Conservation (phyloP, 2,329 filamentous ascomycete species). For the Alternaria angustiovoidea region DNA sequence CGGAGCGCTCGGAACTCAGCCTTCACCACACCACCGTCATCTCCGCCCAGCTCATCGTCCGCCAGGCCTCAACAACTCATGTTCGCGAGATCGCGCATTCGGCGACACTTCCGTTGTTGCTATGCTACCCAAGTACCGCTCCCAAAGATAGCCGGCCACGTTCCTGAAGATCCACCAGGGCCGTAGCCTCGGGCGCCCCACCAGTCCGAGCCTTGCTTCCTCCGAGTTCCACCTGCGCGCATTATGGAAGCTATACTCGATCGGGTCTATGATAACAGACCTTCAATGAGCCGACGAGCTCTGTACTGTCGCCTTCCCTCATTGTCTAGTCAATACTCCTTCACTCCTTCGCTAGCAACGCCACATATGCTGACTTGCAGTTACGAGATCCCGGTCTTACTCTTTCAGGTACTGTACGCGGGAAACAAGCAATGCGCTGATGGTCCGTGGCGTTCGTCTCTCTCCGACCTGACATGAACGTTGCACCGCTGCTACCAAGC, state of each 20-base stretch:
- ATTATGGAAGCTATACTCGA: conserved; percentile 11
- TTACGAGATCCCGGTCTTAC: conserved; percentile 25
- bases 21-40: conserved; percentile 19
- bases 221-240: background rate
- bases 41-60: conserved; percentile 14
- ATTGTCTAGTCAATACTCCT: conserved; percentile 20
- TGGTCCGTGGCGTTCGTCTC: conserved; percentile 3
- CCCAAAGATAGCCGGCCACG: conserved; percentile 8
- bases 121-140: background rate
- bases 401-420: conserved; percentile 24
- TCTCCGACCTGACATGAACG: conserved; percentile 21
- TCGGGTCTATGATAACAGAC: conserved; percentile 26
- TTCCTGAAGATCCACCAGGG: conserved; percentile 20
- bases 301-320: conserved; percentile 7
- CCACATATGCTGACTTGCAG: conserved; percentile 37
- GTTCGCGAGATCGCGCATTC: conserved; percentile 11
- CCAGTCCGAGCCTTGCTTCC: background rate
- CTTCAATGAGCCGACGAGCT: conserved; percentile 7
- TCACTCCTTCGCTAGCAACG: conserved; percentile 14
- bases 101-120: conserved; percentile 19
- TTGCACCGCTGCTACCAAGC: conserved; percentile 15
- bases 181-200: conserved; percentile 2
- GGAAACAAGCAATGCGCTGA: conserved; percentile 25
- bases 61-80: conserved; percentile 5
- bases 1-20: conserved; percentile 10